Base-by-base conservation (phyloP, 345 rosid genomes). In the Viola odorata region DNA sequence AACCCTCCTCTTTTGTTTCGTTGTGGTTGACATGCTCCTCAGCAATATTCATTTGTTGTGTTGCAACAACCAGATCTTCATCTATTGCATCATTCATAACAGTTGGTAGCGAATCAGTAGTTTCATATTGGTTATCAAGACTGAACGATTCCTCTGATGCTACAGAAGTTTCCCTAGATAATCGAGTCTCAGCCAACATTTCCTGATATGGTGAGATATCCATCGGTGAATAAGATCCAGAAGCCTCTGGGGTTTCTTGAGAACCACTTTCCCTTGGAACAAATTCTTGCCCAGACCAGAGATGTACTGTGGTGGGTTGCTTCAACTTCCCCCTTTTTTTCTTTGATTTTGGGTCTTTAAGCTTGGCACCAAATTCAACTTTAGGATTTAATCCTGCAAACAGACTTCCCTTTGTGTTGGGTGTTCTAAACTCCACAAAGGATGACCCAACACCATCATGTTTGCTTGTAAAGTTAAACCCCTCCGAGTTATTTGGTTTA, bases 221-320 rank as follows among this genome's bases (percentile, higher is more conserved):
- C 99, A 91, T 86, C 6, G 90, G 96, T 45, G 92, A 86, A 80
- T 67, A 85, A 42, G 95, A 68, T 45, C 81, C 96, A 16, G 77
- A 61, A 74, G 70, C 79, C 71, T 91, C 95, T 16, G 63, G 73
- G 50, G 64, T 74, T 73, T 76, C 94, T 14, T 53, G 74, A 39
- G 73, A 69, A 70, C 12, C 60, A 65, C 73, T 62, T 69, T 72
- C 78, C 75, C 53, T 67, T 10, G 80, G 75, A 73, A 76, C 70
- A 75, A 79, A 82, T 72, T 80, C 86, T 47, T 75, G 82, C 45
- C 80, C 82, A 55, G 76, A 64, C 76, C 72, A 68, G 5, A 73
- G 71, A 69, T 80, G 95, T 62, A 77, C 78, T 54, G 73, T 75
- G 59, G 79, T 74, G 64, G 82, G 70, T 70, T 80, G 89, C 73